Conservation (phyloP, 2,329 filamentous ascomycete genomes). For the Cercospora zeae-maydis region DNA sequence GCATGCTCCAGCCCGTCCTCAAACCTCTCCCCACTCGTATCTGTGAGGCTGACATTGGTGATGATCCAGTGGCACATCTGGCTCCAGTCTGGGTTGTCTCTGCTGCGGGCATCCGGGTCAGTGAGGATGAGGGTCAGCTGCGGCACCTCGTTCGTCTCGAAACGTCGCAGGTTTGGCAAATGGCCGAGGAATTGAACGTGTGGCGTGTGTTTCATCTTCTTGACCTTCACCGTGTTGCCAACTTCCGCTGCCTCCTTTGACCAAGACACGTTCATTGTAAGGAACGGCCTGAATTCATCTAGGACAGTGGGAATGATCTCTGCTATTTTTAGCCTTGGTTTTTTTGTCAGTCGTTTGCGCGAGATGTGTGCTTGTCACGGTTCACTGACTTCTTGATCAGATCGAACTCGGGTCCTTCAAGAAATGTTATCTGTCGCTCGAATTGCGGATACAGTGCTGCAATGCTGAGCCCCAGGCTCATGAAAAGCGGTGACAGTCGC, state of each 20-base stretch:
- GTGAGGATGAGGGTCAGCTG: conserved; percentile 48
- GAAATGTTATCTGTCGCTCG: conserved; percentile 10
- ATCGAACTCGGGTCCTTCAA: conserved; percentile 11
- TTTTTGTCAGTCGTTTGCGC: background rate
- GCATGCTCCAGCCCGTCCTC: conserved; percentile 10
- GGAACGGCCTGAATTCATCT: conserved; percentile 55
- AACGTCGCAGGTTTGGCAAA: conserved; percentile 10
- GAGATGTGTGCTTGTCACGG: background rate
- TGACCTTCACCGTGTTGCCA: conserved; percentile 53
- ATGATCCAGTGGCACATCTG: conserved; percentile 58
- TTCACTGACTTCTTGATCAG: conserved; percentile 23
- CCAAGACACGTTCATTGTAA: conserved; percentile 51
- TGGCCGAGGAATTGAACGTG: conserved; percentile 32
- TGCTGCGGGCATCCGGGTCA: conserved; percentile 57
- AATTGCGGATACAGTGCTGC: background rate
- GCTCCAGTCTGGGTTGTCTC: conserved; percentile 52
- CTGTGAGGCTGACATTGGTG: conserved; percentile 36
- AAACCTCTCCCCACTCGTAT: background rate
- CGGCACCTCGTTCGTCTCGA: conserved; percentile 11
- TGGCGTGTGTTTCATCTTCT: conserved; percentile 43
- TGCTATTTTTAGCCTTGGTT: conserved; percentile 31
- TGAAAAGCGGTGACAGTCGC: background rate
- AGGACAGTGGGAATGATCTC: conserved; percentile 47
- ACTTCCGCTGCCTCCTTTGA: conserved; percentile 45
- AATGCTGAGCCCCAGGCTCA: background rate